Evolutionary conservation across 768 basidiomycete species (phyloP), one percentile per base, ranked within the genome.

Genomic region (Russula sp.): DNA sequence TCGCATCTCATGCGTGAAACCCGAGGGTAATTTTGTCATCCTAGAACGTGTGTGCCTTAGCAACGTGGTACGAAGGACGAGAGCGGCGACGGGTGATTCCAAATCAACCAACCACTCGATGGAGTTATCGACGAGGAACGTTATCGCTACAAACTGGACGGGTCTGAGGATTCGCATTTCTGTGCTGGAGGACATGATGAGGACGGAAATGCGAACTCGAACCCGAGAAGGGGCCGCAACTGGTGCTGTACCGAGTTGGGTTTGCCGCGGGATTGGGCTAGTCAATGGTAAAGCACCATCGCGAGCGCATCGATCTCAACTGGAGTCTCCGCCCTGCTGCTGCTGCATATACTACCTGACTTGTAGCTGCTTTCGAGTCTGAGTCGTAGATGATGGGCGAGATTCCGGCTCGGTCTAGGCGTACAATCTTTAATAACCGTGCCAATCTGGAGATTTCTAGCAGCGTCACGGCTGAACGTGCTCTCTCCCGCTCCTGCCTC

Each of bases 11-110:
- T 86, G 86, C 0, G 77, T 79, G 71, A 93, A 93, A 7, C 88
- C 88, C 1, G 86, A 80, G 7, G 92, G 91, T 8, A 92, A 73
- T 70, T 83, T 84, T 11, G 86, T 86, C 80, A 92, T 86, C 88
- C 88, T 90, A 22, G 20, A 41, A 8, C 1, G 6, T 22, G 18
- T 5, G 32, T 39, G n/a, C 16, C 34, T 61, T 16, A 46, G 53
- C 41, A 42, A 41, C 11, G 43, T 18, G 3, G 41, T 5, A 18
- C 14, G 14, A 14, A n/a, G 16, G 38, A 20, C 14, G 5, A 7
- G 20, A 6, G 2, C 32, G 25, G 48, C 10, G 25, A 32, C 29
- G 13, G 22, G n/a, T 46, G 20, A 32, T 29, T 29, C 25, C 25
- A 29, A 29, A 29, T 29, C 25, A 29, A 29, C 67, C 53, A 54